Conservation (phyloP, 2,329 filamentous ascomycete species). For the Colletotrichum sp. region DNA sequence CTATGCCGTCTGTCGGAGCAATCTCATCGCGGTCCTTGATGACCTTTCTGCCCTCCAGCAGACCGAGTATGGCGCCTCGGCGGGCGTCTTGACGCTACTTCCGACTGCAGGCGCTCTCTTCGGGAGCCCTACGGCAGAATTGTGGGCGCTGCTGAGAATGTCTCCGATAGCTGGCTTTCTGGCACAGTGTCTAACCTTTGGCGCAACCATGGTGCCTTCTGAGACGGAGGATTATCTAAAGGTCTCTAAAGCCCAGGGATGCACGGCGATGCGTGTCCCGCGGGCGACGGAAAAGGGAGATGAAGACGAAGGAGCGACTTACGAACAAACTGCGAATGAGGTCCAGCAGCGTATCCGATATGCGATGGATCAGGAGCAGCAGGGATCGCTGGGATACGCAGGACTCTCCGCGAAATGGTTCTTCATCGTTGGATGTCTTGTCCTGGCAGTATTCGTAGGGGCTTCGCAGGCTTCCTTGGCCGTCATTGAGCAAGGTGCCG, state of each 20-base stretch:
- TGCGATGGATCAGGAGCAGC: background rate
- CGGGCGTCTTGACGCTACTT: background rate
- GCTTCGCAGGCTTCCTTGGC: background rate
- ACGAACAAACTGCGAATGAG: background rate
- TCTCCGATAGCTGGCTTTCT: background rate
- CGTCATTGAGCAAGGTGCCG: background rate
- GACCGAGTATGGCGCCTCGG: background rate
- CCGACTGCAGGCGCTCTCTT: background rate
- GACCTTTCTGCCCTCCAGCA: background rate
- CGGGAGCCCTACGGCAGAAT: background rate
- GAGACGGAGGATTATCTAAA: background rate
- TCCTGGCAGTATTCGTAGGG: background rate
- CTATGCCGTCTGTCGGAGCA: background rate
- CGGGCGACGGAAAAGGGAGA: background rate
- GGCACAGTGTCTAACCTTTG: background rate
- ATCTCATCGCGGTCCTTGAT: background rate
- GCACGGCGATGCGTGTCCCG: background rate
- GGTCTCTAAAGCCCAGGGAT: background rate
- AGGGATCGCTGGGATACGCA: background rate
- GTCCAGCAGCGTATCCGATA: background rate
- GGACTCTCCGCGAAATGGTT: background rate
- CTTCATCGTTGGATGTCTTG: background rate
- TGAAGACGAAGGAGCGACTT: background rate
- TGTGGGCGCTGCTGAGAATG: background rate
- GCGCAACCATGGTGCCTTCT: background rate